Conservation (phyloP, 2,329 filamentous ascomycete genomes). For the Metarhizium sp. region DNA sequence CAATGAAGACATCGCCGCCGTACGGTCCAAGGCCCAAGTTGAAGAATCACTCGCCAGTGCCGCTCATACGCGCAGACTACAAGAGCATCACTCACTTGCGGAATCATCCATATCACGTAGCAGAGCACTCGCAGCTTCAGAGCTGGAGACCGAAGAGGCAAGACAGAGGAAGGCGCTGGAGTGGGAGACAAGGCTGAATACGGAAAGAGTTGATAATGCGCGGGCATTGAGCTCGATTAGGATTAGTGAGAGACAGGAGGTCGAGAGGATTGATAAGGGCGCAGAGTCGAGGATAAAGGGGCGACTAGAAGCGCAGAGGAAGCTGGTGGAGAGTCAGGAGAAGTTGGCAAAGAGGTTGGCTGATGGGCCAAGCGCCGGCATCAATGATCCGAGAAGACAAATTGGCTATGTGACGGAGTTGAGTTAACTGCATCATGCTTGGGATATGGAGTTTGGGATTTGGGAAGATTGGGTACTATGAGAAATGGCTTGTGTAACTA, state of each 20-base stretch:
- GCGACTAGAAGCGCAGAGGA: conserved; percentile 41
- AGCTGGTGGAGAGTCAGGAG: conserved; percentile 39
- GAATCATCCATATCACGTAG: conserved; percentile 34
- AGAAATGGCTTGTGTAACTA: not conserved
- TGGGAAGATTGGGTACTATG: not conserved
- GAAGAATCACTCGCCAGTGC: conserved; percentile 32
- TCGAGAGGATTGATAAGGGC: conserved; percentile 37
- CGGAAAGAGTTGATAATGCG: conserved; percentile 37
- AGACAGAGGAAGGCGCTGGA: conserved; percentile 35
- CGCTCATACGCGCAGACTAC: conserved; percentile 25
- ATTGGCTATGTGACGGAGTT: conserved; percentile 49
- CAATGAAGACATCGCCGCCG: conserved; percentile 32
- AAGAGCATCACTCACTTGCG: conserved; percentile 38
- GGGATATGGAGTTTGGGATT: not conserved
- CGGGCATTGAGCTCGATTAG: conserved; percentile 38
- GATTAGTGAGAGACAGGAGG: conserved; percentile 40
- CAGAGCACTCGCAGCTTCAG: conserved; percentile 35
- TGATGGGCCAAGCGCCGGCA: conserved; percentile 18
- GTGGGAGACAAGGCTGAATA: conserved; percentile 38
- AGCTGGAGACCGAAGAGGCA: conserved; percentile 34
- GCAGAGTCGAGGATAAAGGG: conserved; percentile 35
- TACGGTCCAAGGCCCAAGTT: conserved; percentile 34
- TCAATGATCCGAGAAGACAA: conserved; percentile 30
- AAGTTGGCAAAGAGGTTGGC: conserved; percentile 34
- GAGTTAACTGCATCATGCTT: conserved; percentile 13